Evolutionary conservation across 2,329 filamentous ascomycete genomes (phyloP), one percentile per base, ranked within the genome.

Genomic region (Colletotrichum tamarilloi): DNA sequence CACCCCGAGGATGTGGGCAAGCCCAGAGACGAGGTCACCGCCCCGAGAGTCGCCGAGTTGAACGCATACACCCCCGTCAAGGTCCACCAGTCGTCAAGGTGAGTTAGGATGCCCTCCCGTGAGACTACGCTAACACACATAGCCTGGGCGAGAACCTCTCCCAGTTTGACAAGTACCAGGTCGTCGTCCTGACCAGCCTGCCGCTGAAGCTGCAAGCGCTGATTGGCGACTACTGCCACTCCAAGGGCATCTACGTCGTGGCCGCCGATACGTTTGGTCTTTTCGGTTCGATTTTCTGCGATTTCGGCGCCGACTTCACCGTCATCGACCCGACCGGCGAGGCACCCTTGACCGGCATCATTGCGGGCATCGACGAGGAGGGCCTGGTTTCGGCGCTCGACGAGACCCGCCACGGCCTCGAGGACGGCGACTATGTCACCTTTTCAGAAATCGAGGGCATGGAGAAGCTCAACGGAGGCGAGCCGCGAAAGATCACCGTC

Each of bases 361-460:
- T 99, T 67, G 96, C 96, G 56, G 93, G 90, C 67, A 97, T 99
- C 77, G 92, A 97, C 78, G 93, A 97, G 75, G 94, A 97, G 57
- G 97, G 97, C 24, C 82, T 98, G 62, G 96, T 99, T 4, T 98
- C 96, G 14, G 95, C 95, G 11, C 87, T 98, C 32, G 97, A 99
- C 77, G 97, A 99, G 86, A 97, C 95, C 11, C 91, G 97, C 68
- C 97, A 99, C 82, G 97, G 97, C 5, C 87, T 99, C 52, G 95
- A 98, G 83, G 97, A 99, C 87, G 97, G 96, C 26, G 97, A 99
- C 82, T 98, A 92, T 81, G 95, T 99, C 68, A 98, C 95, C 9
- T 99, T 99, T 82, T 92, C 94, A 2, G 97, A 99, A 82, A 82
- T 99, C 26, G 92, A 97, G 85, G 97, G 97, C 26, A 94, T 99